phyloP scores from a whole-genome alignment of 2,329 filamentous ascomycete species.

The Epichloe brachyelytri region DNA sequence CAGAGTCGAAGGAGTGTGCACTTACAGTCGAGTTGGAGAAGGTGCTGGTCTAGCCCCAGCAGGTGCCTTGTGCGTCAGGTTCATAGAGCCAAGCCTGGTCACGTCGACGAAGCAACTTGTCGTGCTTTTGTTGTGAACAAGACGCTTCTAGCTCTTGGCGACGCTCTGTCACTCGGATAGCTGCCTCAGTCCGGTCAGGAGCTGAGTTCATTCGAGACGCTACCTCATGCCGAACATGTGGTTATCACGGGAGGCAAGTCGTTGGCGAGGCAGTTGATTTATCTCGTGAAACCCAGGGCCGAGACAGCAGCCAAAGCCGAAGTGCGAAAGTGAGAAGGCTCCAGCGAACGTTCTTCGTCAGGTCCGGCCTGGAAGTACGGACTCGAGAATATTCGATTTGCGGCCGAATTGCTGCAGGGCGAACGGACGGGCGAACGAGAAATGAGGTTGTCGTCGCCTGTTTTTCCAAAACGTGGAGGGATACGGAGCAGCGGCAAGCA shows the following conservation, averaged over 20 bases:
- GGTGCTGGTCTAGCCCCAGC: slow-evolving; percentile 47
- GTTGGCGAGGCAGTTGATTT: not conserved
- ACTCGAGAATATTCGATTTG: not conserved
- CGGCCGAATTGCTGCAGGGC: not conserved
- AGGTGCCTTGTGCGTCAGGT: slow-evolving; percentile 37
- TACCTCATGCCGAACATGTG: slow-evolving; percentile 42
- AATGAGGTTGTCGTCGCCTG: slow-evolving; percentile 5
- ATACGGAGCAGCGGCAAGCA: not conserved
- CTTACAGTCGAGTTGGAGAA: slow-evolving; percentile 42
- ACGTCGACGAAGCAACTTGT: slow-evolving; percentile 8
- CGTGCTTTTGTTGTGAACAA: slow-evolving; percentile 13
- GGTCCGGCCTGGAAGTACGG: not conserved
- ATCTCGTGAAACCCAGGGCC: not conserved
- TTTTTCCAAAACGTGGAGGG: slow-evolving; percentile 2
- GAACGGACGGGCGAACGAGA: not conserved
- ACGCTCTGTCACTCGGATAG: slow-evolving; percentile 9
- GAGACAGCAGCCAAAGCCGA: not conserved
- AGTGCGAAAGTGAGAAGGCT: not conserved
- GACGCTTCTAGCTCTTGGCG: slow-evolving; percentile 11
- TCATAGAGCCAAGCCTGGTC: slow-evolving; percentile 18
- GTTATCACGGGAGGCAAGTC: slow-evolving; percentile 1
- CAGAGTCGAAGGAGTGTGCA: not conserved
- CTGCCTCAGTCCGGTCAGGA: slow-evolving; percentile 46
- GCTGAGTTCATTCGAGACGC: slow-evolving; percentile 41
- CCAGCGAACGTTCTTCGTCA: not conserved